Conservation (phyloP, 305 asterid genomes). For the Salvia sclarea region DNA sequence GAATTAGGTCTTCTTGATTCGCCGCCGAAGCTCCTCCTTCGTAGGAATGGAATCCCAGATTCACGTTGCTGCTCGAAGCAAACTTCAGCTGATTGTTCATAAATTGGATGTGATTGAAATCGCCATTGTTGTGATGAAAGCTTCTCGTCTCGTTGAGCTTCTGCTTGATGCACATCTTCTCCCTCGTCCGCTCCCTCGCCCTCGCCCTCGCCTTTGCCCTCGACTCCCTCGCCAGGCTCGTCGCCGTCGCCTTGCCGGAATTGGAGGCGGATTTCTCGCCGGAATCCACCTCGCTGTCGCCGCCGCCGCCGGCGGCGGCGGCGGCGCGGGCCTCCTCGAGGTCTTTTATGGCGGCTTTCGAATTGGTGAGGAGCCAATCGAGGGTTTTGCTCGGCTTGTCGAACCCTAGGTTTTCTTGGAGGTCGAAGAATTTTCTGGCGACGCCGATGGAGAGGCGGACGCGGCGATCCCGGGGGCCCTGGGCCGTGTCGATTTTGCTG, state of each 20-base stretch:
- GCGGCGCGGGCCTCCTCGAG: conserved; percentile 28
- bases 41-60: conserved; percentile 4
- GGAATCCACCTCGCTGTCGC: conserved; percentile 35
- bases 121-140: not conserved
- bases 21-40: conserved; percentile 14
- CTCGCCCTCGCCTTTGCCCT: conserved; percentile 78
- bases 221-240: conserved; percentile 44
- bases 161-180: conserved; percentile 54
- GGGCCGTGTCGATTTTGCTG: conserved; percentile 71
- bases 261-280: too few relatives aligned
- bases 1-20: conserved; percentile 34
- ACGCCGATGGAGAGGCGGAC: conserved; percentile 69
- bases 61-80: not conserved
- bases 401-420: conserved; percentile 74
- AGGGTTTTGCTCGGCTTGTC: conserved; percentile 90
- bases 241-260: too few relatives aligned
- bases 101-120: conserved; percentile 21
- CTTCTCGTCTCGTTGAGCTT: conserved; percentile 32
- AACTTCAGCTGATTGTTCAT: conserved; percentile 31
- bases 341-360: conserved; percentile 57
- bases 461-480: conserved; percentile 75
- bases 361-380: conserved; percentile 74
- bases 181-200: conserved; percentile 77
- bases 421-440: conserved; percentile 76
- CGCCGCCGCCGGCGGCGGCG: not conserved